Evolutionary conservation across 257 asterid species (phyloP).

Genomic region (Capsicum baccatum): DNA sequence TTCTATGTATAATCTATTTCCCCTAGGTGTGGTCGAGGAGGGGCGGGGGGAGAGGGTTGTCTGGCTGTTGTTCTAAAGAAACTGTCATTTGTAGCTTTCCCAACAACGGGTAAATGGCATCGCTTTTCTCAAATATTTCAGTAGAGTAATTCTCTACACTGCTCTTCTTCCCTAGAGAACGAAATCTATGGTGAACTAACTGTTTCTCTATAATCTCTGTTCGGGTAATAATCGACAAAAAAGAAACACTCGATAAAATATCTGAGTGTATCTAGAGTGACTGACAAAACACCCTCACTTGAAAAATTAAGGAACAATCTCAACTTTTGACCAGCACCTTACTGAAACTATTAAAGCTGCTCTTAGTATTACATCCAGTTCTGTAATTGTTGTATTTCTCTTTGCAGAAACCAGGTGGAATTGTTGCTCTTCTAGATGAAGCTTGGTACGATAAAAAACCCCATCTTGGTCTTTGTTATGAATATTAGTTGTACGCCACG

Average conservation of each 20-base stretch:
- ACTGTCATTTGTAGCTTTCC: neutral
- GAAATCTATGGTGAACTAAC: constrained; percentile 18
- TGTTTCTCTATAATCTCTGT: neutral
- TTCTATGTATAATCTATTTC: neutral
- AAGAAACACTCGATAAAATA: neutral
- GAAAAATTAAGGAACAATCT: neutral
- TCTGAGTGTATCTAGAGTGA: neutral
- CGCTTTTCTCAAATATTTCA: neutral
- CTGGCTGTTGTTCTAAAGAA: constrained; percentile 8
- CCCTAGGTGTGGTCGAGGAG: neutral
- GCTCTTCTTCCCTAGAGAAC: constrained; percentile 10
- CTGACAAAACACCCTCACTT: neutral
- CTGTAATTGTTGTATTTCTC: constrained; percentile 38
- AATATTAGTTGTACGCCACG: constrained; percentile 28
- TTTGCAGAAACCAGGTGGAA: constrained; percentile 98
- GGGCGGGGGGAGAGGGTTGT: neutral
- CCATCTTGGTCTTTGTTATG: constrained; percentile 26
- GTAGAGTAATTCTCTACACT: constrained; percentile 10
- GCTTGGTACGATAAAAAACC: constrained; percentile 70
- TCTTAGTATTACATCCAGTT: neutral
- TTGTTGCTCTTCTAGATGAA: constrained; percentile 93
- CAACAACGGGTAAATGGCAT: neutral
- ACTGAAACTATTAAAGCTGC: constrained; percentile 20
- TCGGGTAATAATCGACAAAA: neutral
- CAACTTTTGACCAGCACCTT: neutral